Percentiles rank a stretch among this genome's conserved stretches.
These are phyloP conservation scores for Russula sp. DNA, from an alignment of 768 basidiomycete genomes.

Conservation along the genomic window DNA sequence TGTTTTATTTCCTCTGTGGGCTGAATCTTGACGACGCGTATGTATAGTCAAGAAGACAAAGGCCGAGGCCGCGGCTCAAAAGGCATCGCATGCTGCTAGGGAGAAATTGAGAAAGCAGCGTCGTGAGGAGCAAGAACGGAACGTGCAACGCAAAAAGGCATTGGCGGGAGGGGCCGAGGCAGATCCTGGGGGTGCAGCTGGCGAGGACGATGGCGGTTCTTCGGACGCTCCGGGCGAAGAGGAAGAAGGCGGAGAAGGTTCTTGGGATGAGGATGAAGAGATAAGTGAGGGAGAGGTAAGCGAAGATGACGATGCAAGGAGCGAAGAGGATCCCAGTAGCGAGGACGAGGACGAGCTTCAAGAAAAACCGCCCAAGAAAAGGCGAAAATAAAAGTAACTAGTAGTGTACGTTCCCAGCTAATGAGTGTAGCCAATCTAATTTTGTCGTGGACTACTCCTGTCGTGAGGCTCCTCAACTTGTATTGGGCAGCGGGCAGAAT, in stretches of 20 bases:
- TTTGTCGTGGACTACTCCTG: not conserved
- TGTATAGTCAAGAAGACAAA: conserved; percentile 81
- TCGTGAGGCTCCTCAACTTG: not conserved
- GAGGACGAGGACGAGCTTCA: conserved; percentile 40
- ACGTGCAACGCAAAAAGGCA: conserved; percentile 79
- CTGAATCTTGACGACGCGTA: too few species aligned
- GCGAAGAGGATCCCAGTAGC: conserved; percentile 37
- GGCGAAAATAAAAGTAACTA: conserved; percentile 44
- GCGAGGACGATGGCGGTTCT: conserved; percentile 30
- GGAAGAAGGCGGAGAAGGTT: conserved; percentile 33
- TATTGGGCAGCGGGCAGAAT: not conserved
- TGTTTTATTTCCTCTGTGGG: too few species aligned
- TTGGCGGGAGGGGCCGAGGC: conserved; percentile 31
- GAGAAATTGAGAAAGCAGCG: conserved; percentile 70
- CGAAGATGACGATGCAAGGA: conserved; percentile 35
- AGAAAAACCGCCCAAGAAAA: conserved; percentile 47
- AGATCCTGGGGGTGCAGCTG: conserved; percentile 10
- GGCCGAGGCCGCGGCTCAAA: conserved; percentile 59
- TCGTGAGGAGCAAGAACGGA: conserved; percentile 85
- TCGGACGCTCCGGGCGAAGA: conserved; percentile 33
- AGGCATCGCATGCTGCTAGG: conserved; percentile 71
- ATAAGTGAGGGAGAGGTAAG: conserved; percentile 50
- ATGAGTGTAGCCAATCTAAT: not conserved
- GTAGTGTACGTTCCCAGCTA: conserved; percentile 25
- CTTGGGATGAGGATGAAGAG: conserved; percentile 59